These are phyloP conservation scores for Cystobasidium ongulense DNA, from an alignment of 768 basidiomycete species.

Conservation along the genomic window DNA sequence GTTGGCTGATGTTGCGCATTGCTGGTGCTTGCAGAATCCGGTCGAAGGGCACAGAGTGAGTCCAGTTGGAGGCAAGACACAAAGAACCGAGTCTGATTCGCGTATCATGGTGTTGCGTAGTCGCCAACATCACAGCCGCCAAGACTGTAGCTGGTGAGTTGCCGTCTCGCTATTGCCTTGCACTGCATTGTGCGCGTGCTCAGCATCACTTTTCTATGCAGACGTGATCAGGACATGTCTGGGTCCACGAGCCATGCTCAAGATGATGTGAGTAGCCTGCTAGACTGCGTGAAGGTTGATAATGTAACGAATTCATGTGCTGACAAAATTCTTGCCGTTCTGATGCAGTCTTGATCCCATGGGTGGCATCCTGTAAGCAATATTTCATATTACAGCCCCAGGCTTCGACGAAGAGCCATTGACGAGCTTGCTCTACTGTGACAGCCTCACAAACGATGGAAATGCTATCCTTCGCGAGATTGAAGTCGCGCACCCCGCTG, in stretches of 20 bases:
- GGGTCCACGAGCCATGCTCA: constrained; percentile 86
- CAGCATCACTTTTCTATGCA: constrained; percentile 47
- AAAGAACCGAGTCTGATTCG: not conserved
- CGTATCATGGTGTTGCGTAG: not conserved
- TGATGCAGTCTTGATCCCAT: constrained; percentile 54
- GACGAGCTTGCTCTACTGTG: not conserved
- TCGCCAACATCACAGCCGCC: constrained; percentile 32
- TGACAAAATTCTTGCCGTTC: too few species aligned
- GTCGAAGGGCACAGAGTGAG: constrained; percentile 28
- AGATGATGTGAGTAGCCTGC: constrained; percentile 73
- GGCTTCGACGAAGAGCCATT: not conserved
- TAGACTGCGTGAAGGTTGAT: not conserved
- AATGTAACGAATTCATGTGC: too few species aligned
- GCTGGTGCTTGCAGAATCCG: constrained; percentile 14
- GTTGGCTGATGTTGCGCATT: not conserved
- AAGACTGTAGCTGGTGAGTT: constrained; percentile 32
- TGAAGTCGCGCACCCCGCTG: constrained; percentile 96
- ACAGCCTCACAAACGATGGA: constrained; percentile 92
- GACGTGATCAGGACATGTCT: constrained; percentile 97
- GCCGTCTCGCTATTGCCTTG: not conserved
- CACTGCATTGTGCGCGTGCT: not conserved
- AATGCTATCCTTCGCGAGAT: constrained; percentile 97
- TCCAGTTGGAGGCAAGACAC: not conserved
- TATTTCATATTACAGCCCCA: too few species aligned
- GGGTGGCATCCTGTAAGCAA: constrained; percentile 84